Evolutionary conservation across 495 filamentous ascomycete species (phyloP).

Genomic region (Penicillium desertorum): DNA sequence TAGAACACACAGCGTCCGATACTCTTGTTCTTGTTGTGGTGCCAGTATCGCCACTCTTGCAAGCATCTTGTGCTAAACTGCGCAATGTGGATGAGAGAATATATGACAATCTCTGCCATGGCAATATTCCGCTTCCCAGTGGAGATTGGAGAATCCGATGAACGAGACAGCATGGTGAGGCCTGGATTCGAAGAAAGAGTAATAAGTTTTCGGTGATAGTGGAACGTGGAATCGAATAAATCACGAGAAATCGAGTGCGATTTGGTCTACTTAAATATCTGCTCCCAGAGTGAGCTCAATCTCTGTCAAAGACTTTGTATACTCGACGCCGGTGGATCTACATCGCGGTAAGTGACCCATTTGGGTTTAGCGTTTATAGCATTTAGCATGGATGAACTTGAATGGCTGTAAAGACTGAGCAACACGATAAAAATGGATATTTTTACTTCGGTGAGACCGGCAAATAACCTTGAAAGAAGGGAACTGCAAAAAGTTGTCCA

Average conservation of each 20-base stretch:
- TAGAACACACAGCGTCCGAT: slow-evolving; percentile 28
- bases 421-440: no score
- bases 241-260: background rate
- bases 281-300: background rate
- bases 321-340: slow-evolving; percentile 17
- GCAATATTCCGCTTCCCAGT: slow-evolving; percentile 24
- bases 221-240: background rate
- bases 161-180: slow-evolving; percentile 12
- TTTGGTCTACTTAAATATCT: slow-evolving; percentile 4
- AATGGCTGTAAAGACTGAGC: no score
- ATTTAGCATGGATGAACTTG: no score
- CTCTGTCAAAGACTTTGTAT: slow-evolving; percentile 8
- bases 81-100: slow-evolving; percentile 24
- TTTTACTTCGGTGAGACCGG: background rate
- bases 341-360: slow-evolving; percentile 36
- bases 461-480: background rate
- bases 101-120: slow-evolving; percentile 32
- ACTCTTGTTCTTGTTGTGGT: slow-evolving; percentile 28
- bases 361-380: slow-evolving; percentile 30
- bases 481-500: background rate
- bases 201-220: background rate
- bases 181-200: background rate
- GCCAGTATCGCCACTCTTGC: slow-evolving; percentile 38
- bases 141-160: slow-evolving; percentile 18
- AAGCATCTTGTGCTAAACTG: slow-evolving; percentile 29